A percentile compares a stretch with the other conserved stretches of the same genome.
Conservation (phyloP, 768 basidiomycete genomes). For the Boletus subparvulus region DNA sequence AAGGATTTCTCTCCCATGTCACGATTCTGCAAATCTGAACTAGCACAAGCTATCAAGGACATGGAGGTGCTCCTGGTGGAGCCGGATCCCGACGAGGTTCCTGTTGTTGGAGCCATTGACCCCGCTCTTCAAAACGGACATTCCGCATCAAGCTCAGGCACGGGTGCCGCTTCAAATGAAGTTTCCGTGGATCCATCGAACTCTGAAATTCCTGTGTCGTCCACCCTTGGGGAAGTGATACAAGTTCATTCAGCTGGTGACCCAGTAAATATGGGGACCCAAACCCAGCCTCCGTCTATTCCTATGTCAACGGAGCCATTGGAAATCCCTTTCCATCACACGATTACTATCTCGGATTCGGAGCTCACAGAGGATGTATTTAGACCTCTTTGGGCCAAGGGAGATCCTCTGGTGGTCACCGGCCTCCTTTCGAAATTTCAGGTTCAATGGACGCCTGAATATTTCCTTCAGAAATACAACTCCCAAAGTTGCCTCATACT, state of each 20-base stretch:
- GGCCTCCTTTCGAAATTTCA: slow-evolving; percentile 60
- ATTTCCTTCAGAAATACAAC: slow-evolving; percentile 71
- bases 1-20: slow-evolving; percentile 79
- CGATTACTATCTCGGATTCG: slow-evolving; percentile 45
- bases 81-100: slow-evolving; percentile 29
- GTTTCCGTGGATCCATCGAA: slow-evolving; percentile 9
- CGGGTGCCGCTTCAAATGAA: slow-evolving; percentile 7
- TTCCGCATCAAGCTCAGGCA: neutral
- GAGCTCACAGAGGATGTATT: slow-evolving; percentile 62
- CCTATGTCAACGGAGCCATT: slow-evolving; percentile 11
- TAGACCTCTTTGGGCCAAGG: slow-evolving; percentile 66
- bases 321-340: slow-evolving; percentile 47
- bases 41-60: slow-evolving; percentile 60
- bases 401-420: slow-evolving; percentile 78
- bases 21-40: slow-evolving; percentile 64
- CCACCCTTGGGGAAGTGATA: slow-evolving; percentile 11
- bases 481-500: slow-evolving; percentile 66
- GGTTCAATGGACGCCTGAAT: slow-evolving; percentile 78
- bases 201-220: neutral
- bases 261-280: neutral
- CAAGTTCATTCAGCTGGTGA: slow-evolving; percentile 3
- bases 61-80: slow-evolving; percentile 59
- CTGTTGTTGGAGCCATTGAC: slow-evolving; percentile 28
- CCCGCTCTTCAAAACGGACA: slow-evolving; percentile 26
- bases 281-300: slow-evolving; percentile 7